phyloP scores from a whole-genome alignment of 805 yeast genomes.

The Pichia heedii region DNA sequence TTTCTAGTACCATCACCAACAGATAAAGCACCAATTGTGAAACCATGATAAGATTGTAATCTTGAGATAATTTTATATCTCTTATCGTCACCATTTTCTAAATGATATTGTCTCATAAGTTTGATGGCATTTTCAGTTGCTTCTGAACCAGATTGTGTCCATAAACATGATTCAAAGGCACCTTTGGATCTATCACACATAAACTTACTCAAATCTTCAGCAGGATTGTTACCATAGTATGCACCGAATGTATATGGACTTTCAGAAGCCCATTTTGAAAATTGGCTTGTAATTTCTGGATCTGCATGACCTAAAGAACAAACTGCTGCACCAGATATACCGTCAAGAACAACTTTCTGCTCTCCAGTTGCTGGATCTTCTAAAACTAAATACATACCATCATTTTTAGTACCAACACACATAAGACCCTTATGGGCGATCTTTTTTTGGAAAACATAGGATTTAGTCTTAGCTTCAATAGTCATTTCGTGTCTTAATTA shows the following conservation, averaged over 20 bases:
- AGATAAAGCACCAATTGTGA: constrained; percentile 38
- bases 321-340: constrained; percentile 42
- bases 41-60: constrained; percentile 40
- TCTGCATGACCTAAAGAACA: constrained; percentile 36
- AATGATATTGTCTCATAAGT: constrained; percentile 45
- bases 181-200: constrained; percentile 32
- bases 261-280: constrained; percentile 26
- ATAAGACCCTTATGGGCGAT: constrained; percentile 30
- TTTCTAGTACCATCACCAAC: constrained; percentile 31
- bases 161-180: constrained; percentile 31
- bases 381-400: constrained; percentile 33
- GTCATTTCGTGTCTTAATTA: constrained; percentile 9
- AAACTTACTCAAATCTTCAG: constrained; percentile 36
- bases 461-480: constrained; percentile 15
- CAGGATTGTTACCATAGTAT: constrained; percentile 27
- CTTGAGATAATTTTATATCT: constrained; percentile 36
- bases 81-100: constrained; percentile 33
- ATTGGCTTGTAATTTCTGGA: constrained; percentile 28
- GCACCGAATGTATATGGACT: constrained; percentile 29
- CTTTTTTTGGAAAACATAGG: constrained; percentile 36
- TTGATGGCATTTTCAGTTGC: constrained; percentile 75
- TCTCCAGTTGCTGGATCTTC: constrained; percentile 34
- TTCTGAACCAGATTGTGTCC: constrained; percentile 67
- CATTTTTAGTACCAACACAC: constrained; percentile 34
- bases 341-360: constrained; percentile 29